Conservation (phyloP, 306 rosid species). For the Dryas alaskensis region DNA sequence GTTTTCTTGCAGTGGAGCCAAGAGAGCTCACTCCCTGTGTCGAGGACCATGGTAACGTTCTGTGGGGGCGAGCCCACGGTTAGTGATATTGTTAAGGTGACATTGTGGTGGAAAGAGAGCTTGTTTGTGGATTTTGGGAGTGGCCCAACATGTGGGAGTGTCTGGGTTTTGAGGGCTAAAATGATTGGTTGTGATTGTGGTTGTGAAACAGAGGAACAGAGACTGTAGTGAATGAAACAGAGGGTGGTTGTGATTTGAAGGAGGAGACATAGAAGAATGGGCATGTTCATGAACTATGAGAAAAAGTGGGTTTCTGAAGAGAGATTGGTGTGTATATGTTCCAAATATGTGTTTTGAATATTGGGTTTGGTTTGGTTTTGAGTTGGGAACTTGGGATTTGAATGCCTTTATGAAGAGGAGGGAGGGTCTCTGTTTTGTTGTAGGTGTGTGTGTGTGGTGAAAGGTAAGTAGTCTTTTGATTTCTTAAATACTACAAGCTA, state of each 20-base stretch:
- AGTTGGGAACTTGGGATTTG: neutral
- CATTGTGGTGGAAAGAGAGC: constrained; percentile 67
- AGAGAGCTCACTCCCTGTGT: constrained; percentile 90
- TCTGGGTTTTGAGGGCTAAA: constrained; percentile 53
- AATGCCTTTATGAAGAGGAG: neutral
- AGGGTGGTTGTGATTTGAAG: constrained; percentile 16
- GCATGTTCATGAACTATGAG: constrained; percentile 14
- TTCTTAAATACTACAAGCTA: constrained; percentile 5
- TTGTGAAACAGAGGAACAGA: constrained; percentile 10
- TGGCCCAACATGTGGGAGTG: constrained; percentile 29
- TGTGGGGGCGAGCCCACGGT: constrained; percentile 83
- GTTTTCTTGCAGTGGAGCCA: constrained; percentile 73
- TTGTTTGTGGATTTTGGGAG: constrained; percentile 36
- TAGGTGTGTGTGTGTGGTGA: neutral
- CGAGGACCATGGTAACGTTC: constrained; percentile 87
- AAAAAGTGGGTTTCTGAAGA: too few relatives aligned
- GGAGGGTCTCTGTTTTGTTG: neutral
- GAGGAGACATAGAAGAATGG: constrained; percentile 17
- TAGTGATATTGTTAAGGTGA: constrained; percentile 66
- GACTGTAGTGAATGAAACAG: constrained; percentile 8
- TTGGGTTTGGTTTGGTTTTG: neutral
- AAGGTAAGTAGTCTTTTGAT: neutral
- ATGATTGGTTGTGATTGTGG: constrained; percentile 27
- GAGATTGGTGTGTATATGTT: too few relatives aligned
- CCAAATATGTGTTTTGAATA: too few relatives aligned